Evolutionary conservation across 1,139 yeast species (phyloP), one percentile per base, ranked within the genome.

Genomic region (Yamadazyma dendronema): DNA sequence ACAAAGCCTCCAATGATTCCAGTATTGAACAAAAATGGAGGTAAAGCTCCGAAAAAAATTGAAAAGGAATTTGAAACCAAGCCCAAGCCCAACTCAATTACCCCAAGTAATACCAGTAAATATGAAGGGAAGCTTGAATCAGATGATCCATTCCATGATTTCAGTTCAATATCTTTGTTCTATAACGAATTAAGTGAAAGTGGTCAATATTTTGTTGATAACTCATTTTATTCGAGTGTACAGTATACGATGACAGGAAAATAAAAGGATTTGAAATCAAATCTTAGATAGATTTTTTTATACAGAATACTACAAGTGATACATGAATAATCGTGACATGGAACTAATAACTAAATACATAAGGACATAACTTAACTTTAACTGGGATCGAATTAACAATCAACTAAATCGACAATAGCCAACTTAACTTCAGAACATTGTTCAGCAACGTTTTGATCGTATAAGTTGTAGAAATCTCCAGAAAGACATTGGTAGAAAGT

Each of bases 1-100:
- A 94, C 84, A 54, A 83, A 84, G 41, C 97, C 98, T 1, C 98
- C 98, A 10, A 84, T 92, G 81, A 81, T 92, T 19, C 98, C 98
- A 0, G 84, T 84, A 0, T 73, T 89, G 39, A 81, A 90, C 12
- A 80, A 81, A 43, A 62, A 39, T 8, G 22, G 26, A 13, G 27
- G 31, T 13, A 25, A 15, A n/a, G 26, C 30, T 11, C 19, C 41
- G 8, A 57, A 67, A 40, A 68, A 66, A 52, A 62, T 67, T 42
- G 62, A 61, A 39, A 51, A 72, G 58, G 61, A 62, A 44, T 56
- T 63, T 48, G 57, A 59, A 36, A 9, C 34, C 8, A 16, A 33
- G 5, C 3, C 31, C 9, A 28, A 31, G n/a, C 24, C 33, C 2
- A 61, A 55, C 35, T 56, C 54, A 16, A 31, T 17, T 2, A 61